Base-by-base conservation (phyloP, 306 rosid species). In the Pyrus pyrifolia region DNA sequence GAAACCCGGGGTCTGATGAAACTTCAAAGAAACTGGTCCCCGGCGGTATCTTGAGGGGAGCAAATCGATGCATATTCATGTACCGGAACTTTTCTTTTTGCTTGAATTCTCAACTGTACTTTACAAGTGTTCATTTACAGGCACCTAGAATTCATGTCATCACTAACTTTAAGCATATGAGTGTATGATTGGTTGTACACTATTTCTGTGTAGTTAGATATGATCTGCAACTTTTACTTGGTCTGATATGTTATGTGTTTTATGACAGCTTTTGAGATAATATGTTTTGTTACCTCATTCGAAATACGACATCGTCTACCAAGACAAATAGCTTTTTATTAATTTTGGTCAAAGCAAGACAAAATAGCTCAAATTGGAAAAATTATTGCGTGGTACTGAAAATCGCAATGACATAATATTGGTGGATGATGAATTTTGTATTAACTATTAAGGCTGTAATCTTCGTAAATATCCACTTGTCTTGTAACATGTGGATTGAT, bases 41-140 rank as follows among this genome's bases (percentile, higher is more conserved):
- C 73, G 67, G 6, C 73, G 60, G 81, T 82, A 85, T 80, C 88
- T 81, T 73, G 49, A 60, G 57, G 71, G 87, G 86, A 83, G 89
- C 55, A 87, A 81, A 88, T 87, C 83, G 91, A 89, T 88, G 87
- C 89, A 71, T 76, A 78, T 80, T 77, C 84, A 82, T 86, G 85
- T 70, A 73, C 83, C 40, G 51, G 74, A 64, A 77, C 78, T 79
- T 88, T 90, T 83, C 42, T 69, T 79, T 19, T 69, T 46, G 75
- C 35, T 83, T 77, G 70, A 74, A 74, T 35, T 74, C 78, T 21
- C 46, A 27, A 61, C 65, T 33, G 80, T 76, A 78, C 86, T 86
- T 75, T 80, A 58, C 81, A 63, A 81, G 70, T 72, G 73, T 65
- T 81, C 73, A 63, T 78, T 78, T 67, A 46, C 72, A 71, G 62